Evolutionary conservation across 1,139 yeast genomes (phyloP), one percentile per base, ranked within the genome.

Genomic region (Yamadazyma atlantica): DNA sequence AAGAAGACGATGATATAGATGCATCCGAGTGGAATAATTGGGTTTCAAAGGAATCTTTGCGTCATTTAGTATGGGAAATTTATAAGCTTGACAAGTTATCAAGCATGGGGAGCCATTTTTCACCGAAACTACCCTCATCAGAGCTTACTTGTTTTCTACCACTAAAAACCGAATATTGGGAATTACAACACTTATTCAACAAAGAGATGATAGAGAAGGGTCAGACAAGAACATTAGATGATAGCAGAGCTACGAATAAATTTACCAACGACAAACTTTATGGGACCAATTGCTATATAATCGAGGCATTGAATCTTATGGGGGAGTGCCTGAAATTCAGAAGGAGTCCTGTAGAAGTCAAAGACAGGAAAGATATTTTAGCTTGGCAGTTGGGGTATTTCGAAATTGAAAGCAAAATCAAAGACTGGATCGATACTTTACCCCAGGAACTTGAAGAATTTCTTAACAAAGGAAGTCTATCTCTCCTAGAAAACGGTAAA

Each of bases 1-100:
- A 32, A 10, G 33, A 24, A 13, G 41, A 34, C 19, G 21, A 30
- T n/a, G n/a, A n/a, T n/a, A n/a, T n/a, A 11, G 41, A 25, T 43
- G 39, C 31, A 43, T 53, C 5, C 40, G 46, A 45, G 4, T 47
- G 49, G 49, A 38, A 46, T 14, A 39, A 41, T 18, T 58, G 62
- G 58, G 44, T 51, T 4, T 57, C 54, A 23, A 48, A 47, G 25
- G 62, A 59, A 30, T 41, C 45, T 3, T 35, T 54, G 31, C 38
- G 60, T n/a, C 45, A 56, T 18, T 37, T 59, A 10, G 53, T 57
- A 14, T 59, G 64, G 63, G 62, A 58, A 17, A 48, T 59, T 17
- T 58, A 55, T 32, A 46, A 51, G 18, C 45, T 59, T 18, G 64
- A 59, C 37, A 45, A 42, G 30, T 30, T 44, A 10, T 41, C 44